Percentiles rank a stretch among this genome's conserved stretches.
phyloP scores from a whole-genome alignment of 306 rosid genomes.

The Heteromeles arbutifolia region DNA sequence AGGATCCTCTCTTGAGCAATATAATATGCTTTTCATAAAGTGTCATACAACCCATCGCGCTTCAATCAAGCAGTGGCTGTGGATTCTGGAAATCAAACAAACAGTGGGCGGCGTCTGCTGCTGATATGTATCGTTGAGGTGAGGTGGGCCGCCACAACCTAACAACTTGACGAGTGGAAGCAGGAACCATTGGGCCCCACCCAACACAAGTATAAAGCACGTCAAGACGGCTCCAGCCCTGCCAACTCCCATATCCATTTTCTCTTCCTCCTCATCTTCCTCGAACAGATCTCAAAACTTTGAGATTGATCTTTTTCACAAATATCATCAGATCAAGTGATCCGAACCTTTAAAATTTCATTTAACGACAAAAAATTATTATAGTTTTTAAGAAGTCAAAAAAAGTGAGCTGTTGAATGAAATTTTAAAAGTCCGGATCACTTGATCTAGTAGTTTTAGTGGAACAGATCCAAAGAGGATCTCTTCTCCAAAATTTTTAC shows the following conservation, averaged over 20 bases:
- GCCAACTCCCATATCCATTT: not conserved
- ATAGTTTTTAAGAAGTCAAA: too few species aligned
- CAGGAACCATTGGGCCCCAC: not conserved
- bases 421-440: too few species aligned
- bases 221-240: not conserved
- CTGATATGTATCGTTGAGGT: not conserved
- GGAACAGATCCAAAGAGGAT: too few species aligned
- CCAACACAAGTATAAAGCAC: not conserved
- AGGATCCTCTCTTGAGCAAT: too few species aligned
- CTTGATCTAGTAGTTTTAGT: too few species aligned
- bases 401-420: too few species aligned
- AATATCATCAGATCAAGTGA: too few species aligned
- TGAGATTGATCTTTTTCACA: too few species aligned
- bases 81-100: not conserved
- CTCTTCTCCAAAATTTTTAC: too few species aligned
- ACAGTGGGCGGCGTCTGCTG: not conserved
- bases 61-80: not conserved
- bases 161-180: constrained; percentile 11
- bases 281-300: not conserved
- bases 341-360: too few species aligned
- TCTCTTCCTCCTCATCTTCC: not conserved
- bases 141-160: not conserved
- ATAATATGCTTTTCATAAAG: not conserved
- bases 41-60: not conserved
- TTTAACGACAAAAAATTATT: too few species aligned